Base-by-base conservation (phyloP, 116 monocot species). In the Phalaenopsis hybrid region DNA sequence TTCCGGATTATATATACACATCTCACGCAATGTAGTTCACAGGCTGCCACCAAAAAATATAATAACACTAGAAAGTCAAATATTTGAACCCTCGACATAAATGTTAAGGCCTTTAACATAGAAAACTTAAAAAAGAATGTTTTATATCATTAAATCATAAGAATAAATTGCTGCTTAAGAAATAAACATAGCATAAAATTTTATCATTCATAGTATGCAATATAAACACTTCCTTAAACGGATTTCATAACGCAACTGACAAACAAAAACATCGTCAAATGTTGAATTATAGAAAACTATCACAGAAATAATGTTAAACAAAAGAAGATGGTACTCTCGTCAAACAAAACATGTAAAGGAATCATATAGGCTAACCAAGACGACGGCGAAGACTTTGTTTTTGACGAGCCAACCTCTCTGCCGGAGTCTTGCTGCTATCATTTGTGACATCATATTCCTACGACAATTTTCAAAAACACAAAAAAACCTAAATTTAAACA, bases 301-400 rank as follows among this genome's bases (percentile, higher is more conserved):
- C 31, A 16, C 31, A 72, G 11, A 45, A 75, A 75, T 45, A n/a
- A 75, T 46, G 46, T 75, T 75, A 77, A 77, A 44, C 51, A 52
- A 77, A 50, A 77, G 28, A 77, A 77, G 25, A 77, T 6, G 46
- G 17, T 51, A 28, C 51, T 75, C 25, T 50, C 49, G 52, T 51
- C 28, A 21, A 1, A 74, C 37, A 75, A 23, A 49, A 77, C 49
- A 75, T 51, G 74, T 18, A 43, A 52, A 55, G 34, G 9, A 79
- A 44, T n/a, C n/a, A 81, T 16, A 72, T 17, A 43, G 52, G 68
- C 85, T 83, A 86, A 92, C 97, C 97, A 81, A 97, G 88, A 59
- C 97, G 94, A 48, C 85, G 94, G 41, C 90, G 92, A 79, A 97
- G 94, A 75, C 89, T 94, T 87, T 97, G 87, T 89, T 91, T 97